A percentile compares a stretch with the other conserved stretches of the same genome.
These are phyloP conservation scores for Cystobasidium sp. DNA, from an alignment of 1,284 basidiomycete species.

Conservation along the genomic window DNA sequence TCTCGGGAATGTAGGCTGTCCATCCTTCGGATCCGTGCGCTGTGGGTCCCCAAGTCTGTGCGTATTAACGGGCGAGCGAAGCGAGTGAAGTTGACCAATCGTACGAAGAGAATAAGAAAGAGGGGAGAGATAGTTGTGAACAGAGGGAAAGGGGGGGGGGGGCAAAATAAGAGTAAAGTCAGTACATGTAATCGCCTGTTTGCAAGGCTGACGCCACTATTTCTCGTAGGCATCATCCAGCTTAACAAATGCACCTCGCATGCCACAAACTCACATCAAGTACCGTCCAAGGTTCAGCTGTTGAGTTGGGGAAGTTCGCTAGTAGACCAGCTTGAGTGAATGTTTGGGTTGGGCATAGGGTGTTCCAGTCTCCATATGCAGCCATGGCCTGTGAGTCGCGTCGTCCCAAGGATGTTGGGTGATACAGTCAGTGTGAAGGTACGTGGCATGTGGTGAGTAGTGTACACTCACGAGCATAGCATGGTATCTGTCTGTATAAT, in stretches of 20 bases:
- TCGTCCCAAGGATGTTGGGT: too few relatives aligned
- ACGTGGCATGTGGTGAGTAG: too few relatives aligned
- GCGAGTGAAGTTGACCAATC: not conserved
- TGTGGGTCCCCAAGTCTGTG: slow-evolving; percentile 18
- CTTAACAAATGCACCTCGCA: not conserved
- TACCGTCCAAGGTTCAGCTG: slow-evolving; percentile 19
- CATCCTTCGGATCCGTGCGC: slow-evolving; percentile 23
- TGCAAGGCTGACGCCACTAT: not conserved
- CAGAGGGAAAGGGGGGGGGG: too few relatives aligned
- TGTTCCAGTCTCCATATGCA: slow-evolving; percentile 20
- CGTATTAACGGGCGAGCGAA: not conserved
- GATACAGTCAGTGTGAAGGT: too few relatives aligned
- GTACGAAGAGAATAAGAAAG: not conserved
- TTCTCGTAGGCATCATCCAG: not conserved
- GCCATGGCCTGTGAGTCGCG: too few relatives aligned
- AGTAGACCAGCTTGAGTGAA: slow-evolving; percentile 28
- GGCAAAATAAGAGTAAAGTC: too few relatives aligned
- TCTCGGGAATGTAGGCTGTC: slow-evolving; percentile 25
- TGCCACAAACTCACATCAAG: slow-evolving; percentile 13
- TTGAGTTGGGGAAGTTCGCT: slow-evolving; percentile 16
- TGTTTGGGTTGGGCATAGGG: slow-evolving; percentile 19
- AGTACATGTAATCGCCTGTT: too few relatives aligned
- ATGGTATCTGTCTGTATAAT: too few relatives aligned
- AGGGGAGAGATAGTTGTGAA: too few relatives aligned
- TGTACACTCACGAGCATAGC: too few relatives aligned